Percentiles rank a stretch among this genome's conserved stretches.
Evolutionary conservation across 1,284 basidiomycete genomes (phyloP).

Genomic region (Ceratobasidium sp.): DNA sequence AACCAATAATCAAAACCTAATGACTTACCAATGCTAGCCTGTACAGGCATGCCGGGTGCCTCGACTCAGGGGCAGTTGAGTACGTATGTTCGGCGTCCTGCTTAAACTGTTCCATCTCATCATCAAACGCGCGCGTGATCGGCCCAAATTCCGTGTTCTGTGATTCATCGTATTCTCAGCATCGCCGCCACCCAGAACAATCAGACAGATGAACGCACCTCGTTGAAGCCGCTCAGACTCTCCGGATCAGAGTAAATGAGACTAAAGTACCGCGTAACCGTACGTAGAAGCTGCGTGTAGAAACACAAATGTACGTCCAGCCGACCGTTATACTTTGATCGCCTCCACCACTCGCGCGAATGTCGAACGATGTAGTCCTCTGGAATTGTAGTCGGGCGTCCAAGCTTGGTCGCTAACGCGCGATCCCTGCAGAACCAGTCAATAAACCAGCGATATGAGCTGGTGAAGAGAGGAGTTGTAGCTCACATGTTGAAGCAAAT

Average conservation of each 20-base stretch:
- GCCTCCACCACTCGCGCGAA: conserved; percentile 58
- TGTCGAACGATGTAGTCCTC: conserved; percentile 84
- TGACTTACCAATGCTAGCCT: conserved; percentile 56
- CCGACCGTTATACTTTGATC: conserved; percentile 41
- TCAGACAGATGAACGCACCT: conserved; percentile 56
- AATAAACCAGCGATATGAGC: background rate
- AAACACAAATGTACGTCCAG: conserved; percentile 76
- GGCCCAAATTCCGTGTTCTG: conserved; percentile 73
- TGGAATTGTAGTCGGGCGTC: conserved; percentile 85
- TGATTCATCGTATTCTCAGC: background rate
- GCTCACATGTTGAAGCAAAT: conserved; percentile 77
- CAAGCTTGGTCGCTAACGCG: conserved; percentile 84
- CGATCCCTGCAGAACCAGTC: conserved; percentile 61
- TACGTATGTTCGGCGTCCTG: conserved; percentile 73
- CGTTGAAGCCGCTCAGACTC: conserved; percentile 75
- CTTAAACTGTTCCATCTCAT: conserved; percentile 64
- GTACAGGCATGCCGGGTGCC: conserved; percentile 27
- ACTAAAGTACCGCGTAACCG: conserved; percentile 78
- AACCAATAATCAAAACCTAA: conserved; percentile 3
- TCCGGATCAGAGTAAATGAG: conserved; percentile 78
- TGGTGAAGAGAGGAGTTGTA: background rate
- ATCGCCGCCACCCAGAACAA: background rate
- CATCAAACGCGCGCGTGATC: conserved; percentile 71
- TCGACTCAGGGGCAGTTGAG: conserved; percentile 63
- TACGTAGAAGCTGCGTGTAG: conserved; percentile 73